A percentile compares a stretch with the other conserved stretches of the same genome.
These are phyloP conservation scores for Tranzscheliella williamsii DNA, from an alignment of 1,284 basidiomycete genomes.

Conservation along the genomic window DNA sequence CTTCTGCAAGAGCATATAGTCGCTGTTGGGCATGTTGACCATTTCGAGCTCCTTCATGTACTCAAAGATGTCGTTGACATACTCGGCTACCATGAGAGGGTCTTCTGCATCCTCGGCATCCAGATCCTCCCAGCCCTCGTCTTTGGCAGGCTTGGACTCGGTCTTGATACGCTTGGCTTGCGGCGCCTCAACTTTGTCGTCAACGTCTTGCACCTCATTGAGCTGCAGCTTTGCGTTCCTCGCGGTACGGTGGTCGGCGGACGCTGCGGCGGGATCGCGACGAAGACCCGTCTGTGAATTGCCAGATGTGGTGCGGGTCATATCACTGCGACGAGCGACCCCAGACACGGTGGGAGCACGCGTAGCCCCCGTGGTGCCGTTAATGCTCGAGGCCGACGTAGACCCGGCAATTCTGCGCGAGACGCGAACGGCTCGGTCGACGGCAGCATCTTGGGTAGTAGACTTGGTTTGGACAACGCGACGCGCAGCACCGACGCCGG, in stretches of 20 bases:
- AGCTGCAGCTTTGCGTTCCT: conserved; percentile 19
- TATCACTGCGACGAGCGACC: conserved; percentile 27
- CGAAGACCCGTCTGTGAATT: conserved; percentile 30
- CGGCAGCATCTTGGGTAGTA: conserved; percentile 1
- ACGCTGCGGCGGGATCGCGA: conserved; percentile 10
- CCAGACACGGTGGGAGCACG: neutral
- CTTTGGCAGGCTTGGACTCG: conserved; percentile 60
- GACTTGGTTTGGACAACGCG: conserved; percentile 26
- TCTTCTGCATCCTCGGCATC: conserved; percentile 93
- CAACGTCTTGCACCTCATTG: conserved; percentile 25
- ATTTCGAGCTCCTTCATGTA: conserved; percentile 79
- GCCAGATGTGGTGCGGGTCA: conserved; percentile 28
- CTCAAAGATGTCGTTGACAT: conserved; percentile 89
- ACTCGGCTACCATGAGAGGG: conserved; percentile 94
- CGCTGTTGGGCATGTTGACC: conserved; percentile 57
- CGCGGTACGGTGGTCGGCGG: conserved; percentile 2
- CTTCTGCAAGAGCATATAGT: conserved; percentile 55
- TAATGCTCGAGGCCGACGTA: conserved; percentile 9
- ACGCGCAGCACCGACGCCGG: conserved; percentile 31
- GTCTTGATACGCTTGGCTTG: conserved; percentile 44
- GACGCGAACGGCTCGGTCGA: conserved; percentile 28
- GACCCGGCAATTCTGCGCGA: conserved; percentile 28
- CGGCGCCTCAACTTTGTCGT: conserved; percentile 37
- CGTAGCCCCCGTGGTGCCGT: conserved; percentile 5
- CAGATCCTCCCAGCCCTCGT: conserved; percentile 76